Evolutionary conservation across 495 filamentous ascomycete genomes (phyloP).

Genomic region (Penicillium salamii): DNA sequence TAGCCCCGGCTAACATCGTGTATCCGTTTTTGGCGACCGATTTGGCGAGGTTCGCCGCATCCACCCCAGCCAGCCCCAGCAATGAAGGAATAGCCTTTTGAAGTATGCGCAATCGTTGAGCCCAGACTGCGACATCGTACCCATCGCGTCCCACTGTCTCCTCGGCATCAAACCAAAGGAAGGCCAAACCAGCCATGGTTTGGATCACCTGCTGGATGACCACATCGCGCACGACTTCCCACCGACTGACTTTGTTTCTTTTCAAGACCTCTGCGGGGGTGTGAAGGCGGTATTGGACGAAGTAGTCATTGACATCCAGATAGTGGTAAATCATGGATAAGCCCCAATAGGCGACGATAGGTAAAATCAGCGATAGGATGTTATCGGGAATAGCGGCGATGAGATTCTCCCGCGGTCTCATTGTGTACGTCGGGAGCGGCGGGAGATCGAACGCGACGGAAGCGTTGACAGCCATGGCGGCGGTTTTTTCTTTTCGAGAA

Average conservation of each 20-base stretch:
- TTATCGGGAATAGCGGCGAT: conserved; percentile 78
- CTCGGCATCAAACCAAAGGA: conserved; percentile 62
- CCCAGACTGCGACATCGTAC: conserved; percentile 82
- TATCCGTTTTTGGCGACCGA: conserved; percentile 45
- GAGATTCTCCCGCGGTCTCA: conserved; percentile 64
- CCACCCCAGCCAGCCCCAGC: conserved; percentile 42
- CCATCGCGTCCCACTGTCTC: conserved; percentile 71
- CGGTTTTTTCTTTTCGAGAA: too few species aligned
- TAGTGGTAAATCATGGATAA: conserved; percentile 84
- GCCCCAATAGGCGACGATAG: conserved; percentile 85
- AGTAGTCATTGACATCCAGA: conserved; percentile 77
- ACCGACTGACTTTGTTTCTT: conserved; percentile 80
- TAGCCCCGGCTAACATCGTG: conserved; percentile 61
- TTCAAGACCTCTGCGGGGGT: conserved; percentile 84
- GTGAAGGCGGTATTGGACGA: conserved; percentile 85
- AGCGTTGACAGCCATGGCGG: conserved; percentile 39
- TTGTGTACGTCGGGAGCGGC: conserved; percentile 71
- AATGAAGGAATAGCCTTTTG: conserved; percentile 65
- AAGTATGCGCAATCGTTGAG: conserved; percentile 65
- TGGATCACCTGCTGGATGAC: conserved; percentile 88
- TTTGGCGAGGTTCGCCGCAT: conserved; percentile 37
- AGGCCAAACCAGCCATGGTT: conserved; percentile 57
- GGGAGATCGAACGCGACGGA: conserved; percentile 57
- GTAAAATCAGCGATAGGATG: conserved; percentile 67
- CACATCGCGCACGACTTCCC: conserved; percentile 82